Base-by-base conservation (phyloP, 441 rosid genomes). In the Theobroma grandiflorum region DNA sequence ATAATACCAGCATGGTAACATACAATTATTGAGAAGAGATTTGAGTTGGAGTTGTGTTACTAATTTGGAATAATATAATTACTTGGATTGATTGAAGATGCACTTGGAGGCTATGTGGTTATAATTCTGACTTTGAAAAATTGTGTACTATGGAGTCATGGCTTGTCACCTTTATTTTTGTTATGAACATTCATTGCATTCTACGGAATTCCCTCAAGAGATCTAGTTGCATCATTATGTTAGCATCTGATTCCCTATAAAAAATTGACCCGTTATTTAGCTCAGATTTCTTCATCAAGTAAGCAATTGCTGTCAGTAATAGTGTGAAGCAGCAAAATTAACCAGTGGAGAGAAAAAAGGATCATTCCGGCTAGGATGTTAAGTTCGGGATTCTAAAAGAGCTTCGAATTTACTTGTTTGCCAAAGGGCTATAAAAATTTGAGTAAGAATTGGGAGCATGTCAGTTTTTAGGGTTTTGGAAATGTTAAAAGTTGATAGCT, bases 401-500 rank as follows among this genome's bases (percentile, higher is more conserved):
- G n/a, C 59, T 72, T 8, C 33, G 16, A 35, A 9, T 72, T 72
- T 72, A 52, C 62, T 50, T 50, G 1, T 72, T 72, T 52, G 59
- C 31, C 14, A 52, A 15, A 33, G 43, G 37, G 75, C 37, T 20
- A 4, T 45, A 2, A 33, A 50, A 31, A 52, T 49, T 72, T 50
- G 33, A 58, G 61, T 72, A 2, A 3, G 11, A 72, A 72, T 7
- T 26, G 22, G 74, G 40, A 70, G 22, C n/a, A 14, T 72, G 76
- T 14, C 53, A 63, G 62, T 53, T 37, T 72, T 15, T 52, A 50
- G 16, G 75, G 75, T 35, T 72, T 37, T 72, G 49, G 47, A 26
- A n/a, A 53, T 37, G 11, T 38, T 72, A 37, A 53, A 72, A 63
- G 49, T 72, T 72, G 63, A 72, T 72, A 37, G 47, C 31, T 53